These are phyloP conservation scores for Mucor irregularis DNA, from an alignment of 371 early-diverging fungal species.

Conservation along the genomic window DNA sequence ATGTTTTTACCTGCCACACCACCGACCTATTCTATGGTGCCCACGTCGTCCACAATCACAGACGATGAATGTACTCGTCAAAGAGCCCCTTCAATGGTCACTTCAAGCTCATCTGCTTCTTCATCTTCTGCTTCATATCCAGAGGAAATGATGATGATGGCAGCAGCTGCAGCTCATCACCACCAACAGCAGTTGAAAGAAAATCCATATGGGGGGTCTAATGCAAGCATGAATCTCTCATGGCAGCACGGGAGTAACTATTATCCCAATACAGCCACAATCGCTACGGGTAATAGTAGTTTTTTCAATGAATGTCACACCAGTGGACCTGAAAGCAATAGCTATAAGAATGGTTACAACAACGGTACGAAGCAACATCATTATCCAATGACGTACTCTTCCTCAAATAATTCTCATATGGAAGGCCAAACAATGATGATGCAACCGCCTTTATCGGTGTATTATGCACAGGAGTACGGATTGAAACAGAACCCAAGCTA, in stretches of 20 bases:
- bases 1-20: constrained; percentile 36
- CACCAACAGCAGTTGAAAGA: constrained; percentile 4
- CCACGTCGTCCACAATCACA: not conserved
- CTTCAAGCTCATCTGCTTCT: constrained; percentile 19
- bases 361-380: not conserved
- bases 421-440: constrained; percentile 20
- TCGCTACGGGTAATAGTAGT: not conserved
- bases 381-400: constrained; percentile 1
- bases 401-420: constrained; percentile 4
- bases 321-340: not conserved
- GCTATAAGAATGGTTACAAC: not conserved
- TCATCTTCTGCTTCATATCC: constrained; percentile 14
- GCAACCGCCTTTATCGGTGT: constrained; percentile 17
- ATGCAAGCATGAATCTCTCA: constrained; percentile 11
- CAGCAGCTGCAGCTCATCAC: constrained; percentile 3
- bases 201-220: constrained; percentile 5
- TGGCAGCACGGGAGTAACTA: constrained; percentile 6
- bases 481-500: constrained; percentile 18
- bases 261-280: not conserved
- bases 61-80: constrained; percentile 7
- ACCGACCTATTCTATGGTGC: constrained; percentile 25
- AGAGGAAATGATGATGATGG: constrained; percentile 20
- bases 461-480: constrained; percentile 23
- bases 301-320: not conserved
- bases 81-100: constrained; percentile 17